A percentile compares a stretch with the other conserved stretches of the same genome.
These are phyloP conservation scores for Calocera cornea DNA, from an alignment of 768 basidiomycete genomes.

Conservation along the genomic window DNA sequence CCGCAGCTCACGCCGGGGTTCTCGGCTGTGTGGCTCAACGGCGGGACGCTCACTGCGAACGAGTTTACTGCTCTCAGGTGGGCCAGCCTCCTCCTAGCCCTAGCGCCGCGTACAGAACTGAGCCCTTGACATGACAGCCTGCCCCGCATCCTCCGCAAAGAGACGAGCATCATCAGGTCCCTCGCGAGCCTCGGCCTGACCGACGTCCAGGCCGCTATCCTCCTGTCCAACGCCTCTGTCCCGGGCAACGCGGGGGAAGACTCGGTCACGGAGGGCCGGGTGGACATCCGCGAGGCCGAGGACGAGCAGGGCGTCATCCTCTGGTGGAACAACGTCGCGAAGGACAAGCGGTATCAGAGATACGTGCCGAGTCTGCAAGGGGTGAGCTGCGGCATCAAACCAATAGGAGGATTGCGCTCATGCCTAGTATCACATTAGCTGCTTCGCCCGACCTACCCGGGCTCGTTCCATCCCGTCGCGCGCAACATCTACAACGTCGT, in stretches of 20 bases:
- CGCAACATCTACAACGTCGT: conserved; percentile 77
- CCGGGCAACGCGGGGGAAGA: conserved; percentile 37
- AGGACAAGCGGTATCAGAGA: conserved; percentile 53
- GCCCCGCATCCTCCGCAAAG: conserved; percentile 56
- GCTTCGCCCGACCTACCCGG: conserved; percentile 64
- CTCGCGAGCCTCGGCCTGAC: conserved; percentile 51
- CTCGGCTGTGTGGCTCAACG: conserved; percentile 61
- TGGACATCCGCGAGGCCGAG: conserved; percentile 75
- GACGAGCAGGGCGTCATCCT: conserved; percentile 64
- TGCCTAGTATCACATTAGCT: too few species aligned
- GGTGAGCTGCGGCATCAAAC: conserved; percentile 27
- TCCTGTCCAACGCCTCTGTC: conserved; percentile 55
- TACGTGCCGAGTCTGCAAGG: conserved; percentile 40
- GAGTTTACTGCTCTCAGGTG: conserved; percentile 61
- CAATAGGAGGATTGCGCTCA: too few species aligned
- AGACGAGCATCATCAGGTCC: conserved; percentile 46
- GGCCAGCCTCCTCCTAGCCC: conserved; percentile 13
- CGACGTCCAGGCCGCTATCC: conserved; percentile 49
- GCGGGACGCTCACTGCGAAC: conserved; percentile 41
- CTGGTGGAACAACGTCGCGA: conserved; percentile 89
- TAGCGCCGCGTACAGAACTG: too few species aligned
- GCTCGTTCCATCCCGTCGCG: conserved; percentile 58
- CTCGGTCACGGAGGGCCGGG: conserved; percentile 52
- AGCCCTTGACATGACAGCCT: conserved; percentile 30
- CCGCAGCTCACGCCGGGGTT: not conserved